Base-by-base conservation (phyloP, 495 filamentous ascomycete genomes). In the Aspergillus bridgeri region DNA sequence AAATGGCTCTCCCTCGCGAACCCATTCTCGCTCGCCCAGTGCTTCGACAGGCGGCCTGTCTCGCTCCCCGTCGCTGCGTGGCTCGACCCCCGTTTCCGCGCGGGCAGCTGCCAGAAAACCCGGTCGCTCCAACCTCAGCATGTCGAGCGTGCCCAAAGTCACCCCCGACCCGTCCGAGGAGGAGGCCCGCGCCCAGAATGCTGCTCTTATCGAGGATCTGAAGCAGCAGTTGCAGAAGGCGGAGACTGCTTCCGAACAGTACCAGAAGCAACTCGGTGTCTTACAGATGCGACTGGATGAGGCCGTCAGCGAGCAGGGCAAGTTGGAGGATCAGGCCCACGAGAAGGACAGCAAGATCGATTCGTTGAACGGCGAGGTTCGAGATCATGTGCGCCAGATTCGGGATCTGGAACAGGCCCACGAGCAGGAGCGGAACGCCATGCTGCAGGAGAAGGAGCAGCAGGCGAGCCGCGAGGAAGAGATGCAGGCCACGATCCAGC, bases 401-500 rank as follows among this genome's bases (percentile, higher is more conserved):
- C 81, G 92, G 55, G 94, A 98, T 66, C 82, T 96, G 71, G 91
- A 96, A 69, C 83, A 84, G 55, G 89, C 92, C 33, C 93, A 94
- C 72, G 93, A 97, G 71, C 81, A 86, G 47, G 94, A 98, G 74
- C 84, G 92, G 44, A 90, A 84, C 69, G 84, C 89, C 43, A 88
- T 93, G 81, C 85, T 89, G 64, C 88, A 89, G 71, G 93, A 97
- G 72, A 92, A 92, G 77, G 90, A 96, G 55, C 90, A 96, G 60
- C 89, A 91, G 75, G 76, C 80, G 33, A 86, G 86, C 60, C 79
- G 86, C 44, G 90, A 96, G 65, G 91, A 96, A 68, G 92, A 95
- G 65, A 83, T 97, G 81, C 90, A 93, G 70, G 77, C 83, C 24
- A 87, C 89, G 42, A 90, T 97, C 65, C 89, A 96, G 73, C 81